These are phyloP conservation scores for Suzukiozyma palmioleophila DNA, from an alignment of 1,139 yeast genomes.

Conservation along the genomic window DNA sequence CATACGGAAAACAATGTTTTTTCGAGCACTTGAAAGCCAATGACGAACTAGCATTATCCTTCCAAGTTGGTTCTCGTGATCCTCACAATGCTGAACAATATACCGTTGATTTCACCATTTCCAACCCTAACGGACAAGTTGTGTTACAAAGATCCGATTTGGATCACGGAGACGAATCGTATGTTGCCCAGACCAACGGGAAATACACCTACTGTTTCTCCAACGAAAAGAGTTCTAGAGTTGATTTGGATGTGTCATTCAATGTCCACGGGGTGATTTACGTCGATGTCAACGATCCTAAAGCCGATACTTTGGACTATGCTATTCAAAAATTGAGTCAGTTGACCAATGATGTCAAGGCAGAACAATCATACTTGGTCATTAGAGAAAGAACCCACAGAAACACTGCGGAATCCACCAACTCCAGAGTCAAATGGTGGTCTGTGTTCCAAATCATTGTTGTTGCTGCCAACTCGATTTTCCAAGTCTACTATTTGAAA, in stretches of 20 bases:
- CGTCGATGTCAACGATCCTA: constrained; percentile 79
- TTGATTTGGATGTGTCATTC: constrained; percentile 88
- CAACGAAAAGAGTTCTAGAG: constrained; percentile 70
- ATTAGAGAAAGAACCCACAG: constrained; percentile 97
- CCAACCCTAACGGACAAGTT: constrained; percentile 56
- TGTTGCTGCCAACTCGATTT: constrained; percentile 79
- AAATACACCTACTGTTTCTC: constrained; percentile 87
- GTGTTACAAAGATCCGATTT: constrained; percentile 48
- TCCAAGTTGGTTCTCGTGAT: constrained; percentile 92
- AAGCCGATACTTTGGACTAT: constrained; percentile 77
- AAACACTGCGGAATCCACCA: constrained; percentile 97
- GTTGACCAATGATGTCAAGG: constrained; percentile 79
- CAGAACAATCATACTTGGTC: constrained; percentile 89
- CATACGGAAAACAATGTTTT: constrained; percentile 85
- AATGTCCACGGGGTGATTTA: constrained; percentile 92
- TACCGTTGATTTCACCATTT: constrained; percentile 65
- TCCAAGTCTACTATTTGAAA: constrained; percentile 91
- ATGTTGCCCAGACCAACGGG: constrained; percentile 65
- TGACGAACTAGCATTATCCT: constrained; percentile 84
- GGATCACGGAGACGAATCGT: constrained; percentile 77
- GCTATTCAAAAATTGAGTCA: constrained; percentile 76
- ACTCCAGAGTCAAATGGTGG: constrained; percentile 98
- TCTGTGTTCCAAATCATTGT: constrained; percentile 84
- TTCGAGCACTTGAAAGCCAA: constrained; percentile 76
- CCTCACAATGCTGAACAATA: constrained; percentile 74